These are phyloP conservation scores for Sarcocystis neurona DNA, from an alignment of 169 alveolate genomes.

Conservation along the genomic window DNA sequence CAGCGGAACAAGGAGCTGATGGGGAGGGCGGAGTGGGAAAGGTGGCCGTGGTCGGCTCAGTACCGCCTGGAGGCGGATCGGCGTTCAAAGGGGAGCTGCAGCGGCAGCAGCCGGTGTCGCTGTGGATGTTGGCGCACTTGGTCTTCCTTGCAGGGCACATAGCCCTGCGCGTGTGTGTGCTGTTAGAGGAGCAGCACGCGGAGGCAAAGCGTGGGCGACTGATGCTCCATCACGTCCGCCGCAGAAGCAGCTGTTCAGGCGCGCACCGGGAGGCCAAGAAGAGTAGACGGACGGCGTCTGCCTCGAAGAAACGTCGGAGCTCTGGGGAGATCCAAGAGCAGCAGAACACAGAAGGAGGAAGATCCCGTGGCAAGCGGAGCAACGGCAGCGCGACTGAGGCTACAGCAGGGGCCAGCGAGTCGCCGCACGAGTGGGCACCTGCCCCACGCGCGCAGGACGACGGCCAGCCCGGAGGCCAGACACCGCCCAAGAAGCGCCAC, in stretches of 20 bases:
- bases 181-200: conserved; percentile 38
- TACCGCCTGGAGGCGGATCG: neutral
- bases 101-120: conserved; percentile 9
- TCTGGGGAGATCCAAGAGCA: no score
- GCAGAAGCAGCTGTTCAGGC: neutral
- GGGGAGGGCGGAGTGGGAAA: no score
- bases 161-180: conserved; percentile 19
- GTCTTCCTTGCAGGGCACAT: conserved; percentile 44
- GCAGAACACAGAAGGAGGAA: neutral
- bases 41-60: no score
- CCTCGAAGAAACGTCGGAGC: neutral
- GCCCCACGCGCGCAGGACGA: neutral
- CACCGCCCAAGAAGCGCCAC: no score
- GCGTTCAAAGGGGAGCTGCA: neutral
- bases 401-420: neutral
- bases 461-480: no score
- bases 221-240: neutral
- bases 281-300: neutral
- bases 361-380: neutral
- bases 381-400: neutral
- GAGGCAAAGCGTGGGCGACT: conserved; percentile 31
- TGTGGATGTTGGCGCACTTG: conserved; percentile 12
- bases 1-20: no score
- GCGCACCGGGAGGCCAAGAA: neutral
- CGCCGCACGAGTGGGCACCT: neutral